Evolutionary conservation across 306 rosid species (phyloP).

Genomic region (Ormosia emarginata): DNA sequence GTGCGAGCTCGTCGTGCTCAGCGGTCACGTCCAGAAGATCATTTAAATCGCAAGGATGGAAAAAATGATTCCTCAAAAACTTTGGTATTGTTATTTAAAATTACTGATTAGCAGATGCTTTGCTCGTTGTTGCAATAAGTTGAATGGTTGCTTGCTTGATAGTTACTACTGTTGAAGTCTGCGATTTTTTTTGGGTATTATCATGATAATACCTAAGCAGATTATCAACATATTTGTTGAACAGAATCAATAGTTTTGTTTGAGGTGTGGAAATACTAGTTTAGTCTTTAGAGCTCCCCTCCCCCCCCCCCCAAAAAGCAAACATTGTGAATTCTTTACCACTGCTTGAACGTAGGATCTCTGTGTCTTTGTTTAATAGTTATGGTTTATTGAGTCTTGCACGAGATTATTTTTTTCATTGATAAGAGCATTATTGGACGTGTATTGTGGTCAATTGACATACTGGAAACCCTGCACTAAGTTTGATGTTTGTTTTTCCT

Average conservation of each 20-base stretch:
- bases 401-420: background rate
- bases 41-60: slow-evolving; percentile 27
- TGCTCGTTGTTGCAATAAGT: background rate
- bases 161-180: background rate
- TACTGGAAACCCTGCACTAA: background rate
- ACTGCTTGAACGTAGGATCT: background rate
- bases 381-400: background rate
- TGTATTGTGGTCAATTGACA: background rate
- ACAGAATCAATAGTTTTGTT: background rate
- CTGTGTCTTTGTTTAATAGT: slow-evolving; percentile 1
- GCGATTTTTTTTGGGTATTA: background rate
- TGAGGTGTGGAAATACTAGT: background rate
- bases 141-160: background rate
- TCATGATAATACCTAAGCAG: background rate
- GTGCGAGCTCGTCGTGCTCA: slow-evolving; percentile 71
- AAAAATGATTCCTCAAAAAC: slow-evolving; percentile 20
- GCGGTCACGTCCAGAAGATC: slow-evolving; percentile 26
- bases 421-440: background rate
- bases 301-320: no score
- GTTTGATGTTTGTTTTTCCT: slow-evolving; percentile 2
- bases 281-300: background rate
- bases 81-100: slow-evolving; percentile 45
- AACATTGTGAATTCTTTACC: background rate
- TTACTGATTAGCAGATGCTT: background rate
- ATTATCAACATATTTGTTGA: background rate